Percentiles rank a stretch among this genome's conserved stretches.
Evolutionary conservation across 1,284 basidiomycete species (phyloP).

Genomic region (Moniliella sp.): DNA sequence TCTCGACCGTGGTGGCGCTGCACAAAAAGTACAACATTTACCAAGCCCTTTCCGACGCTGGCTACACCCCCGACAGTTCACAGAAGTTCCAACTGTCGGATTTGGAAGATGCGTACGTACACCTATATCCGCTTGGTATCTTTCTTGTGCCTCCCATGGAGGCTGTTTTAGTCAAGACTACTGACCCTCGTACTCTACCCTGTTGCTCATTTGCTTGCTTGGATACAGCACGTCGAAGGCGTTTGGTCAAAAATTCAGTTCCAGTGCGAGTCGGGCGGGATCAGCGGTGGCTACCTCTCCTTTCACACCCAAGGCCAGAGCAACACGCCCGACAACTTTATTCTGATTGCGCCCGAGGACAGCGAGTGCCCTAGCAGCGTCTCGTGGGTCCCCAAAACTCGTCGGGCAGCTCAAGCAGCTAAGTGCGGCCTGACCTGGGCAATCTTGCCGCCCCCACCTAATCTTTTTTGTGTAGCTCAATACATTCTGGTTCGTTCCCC

Average conservation of each 20-base stretch:
- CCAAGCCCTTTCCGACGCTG: conserved; percentile 5
- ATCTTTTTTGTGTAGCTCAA: too few species aligned
- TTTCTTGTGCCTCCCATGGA: too few species aligned
- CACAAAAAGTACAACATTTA: conserved; percentile 5
- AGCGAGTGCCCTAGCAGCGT: conserved; percentile 9
- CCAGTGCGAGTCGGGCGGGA: conserved; percentile 5
- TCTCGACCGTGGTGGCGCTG: neutral
- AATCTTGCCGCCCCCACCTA: too few species aligned
- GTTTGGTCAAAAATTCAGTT: conserved; percentile 7
- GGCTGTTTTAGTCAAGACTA: too few species aligned
- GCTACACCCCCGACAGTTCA: conserved; percentile 3
- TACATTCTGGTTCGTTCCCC: too few species aligned
- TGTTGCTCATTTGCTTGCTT: neutral
- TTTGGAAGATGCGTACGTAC: conserved; percentile 3
- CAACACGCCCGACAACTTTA: conserved; percentile 5
- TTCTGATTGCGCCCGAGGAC: conserved; percentile 5
- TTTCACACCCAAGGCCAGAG: conserved; percentile 7
- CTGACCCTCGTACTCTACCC: too few species aligned
- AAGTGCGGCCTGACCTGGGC: too few species aligned
- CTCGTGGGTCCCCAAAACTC: conserved; percentile 9
- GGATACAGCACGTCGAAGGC: neutral
- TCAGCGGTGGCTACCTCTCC: conserved; percentile 12
- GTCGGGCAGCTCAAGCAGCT: too few species aligned
- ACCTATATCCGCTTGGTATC: neutral
- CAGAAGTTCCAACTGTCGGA: conserved; percentile 5